phyloP scores from a whole-genome alignment of 306 rosid genomes.

The Prunus dulcis region DNA sequence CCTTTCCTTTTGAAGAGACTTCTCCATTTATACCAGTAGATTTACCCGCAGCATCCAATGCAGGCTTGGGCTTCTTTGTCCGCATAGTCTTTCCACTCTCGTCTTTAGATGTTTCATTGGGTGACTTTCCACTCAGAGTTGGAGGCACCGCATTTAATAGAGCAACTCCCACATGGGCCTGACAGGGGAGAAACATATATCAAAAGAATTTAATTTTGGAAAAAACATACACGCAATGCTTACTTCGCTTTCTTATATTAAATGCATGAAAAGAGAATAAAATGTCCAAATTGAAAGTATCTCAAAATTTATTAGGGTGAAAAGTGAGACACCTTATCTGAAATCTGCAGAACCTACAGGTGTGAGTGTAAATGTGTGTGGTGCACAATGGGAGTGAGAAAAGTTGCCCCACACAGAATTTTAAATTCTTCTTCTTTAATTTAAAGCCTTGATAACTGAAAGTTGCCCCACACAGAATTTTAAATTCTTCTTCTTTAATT shows the following conservation, averaged over 20 bases:
- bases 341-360: background rate
- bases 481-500: background rate
- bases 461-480: background rate
- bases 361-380: background rate
- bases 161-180: slow-evolving; percentile 98
- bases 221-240: background rate
- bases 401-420: background rate
- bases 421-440: background rate
- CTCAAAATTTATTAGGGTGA: background rate
- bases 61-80: slow-evolving; percentile 64
- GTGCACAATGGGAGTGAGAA: background rate
- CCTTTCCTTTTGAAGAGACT: slow-evolving; percentile 65
- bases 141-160: slow-evolving; percentile 85
- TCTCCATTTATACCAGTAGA: slow-evolving; percentile 44
- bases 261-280: background rate
- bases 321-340: background rate
- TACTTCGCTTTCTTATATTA: background rate
- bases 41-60: slow-evolving; percentile 57
- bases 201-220: background rate
- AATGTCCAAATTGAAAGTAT: background rate
- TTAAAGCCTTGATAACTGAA: background rate
- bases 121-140: slow-evolving; percentile 42
- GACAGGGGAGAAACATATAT: background rate
- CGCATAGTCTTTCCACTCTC: slow-evolving; percentile 53
- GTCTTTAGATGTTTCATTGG: slow-evolving; percentile 57